Percentiles rank a stretch among this genome's conserved stretches.
Conservation (phyloP, 2,329 filamentous ascomycete genomes). For the Leptographium procerum region DNA sequence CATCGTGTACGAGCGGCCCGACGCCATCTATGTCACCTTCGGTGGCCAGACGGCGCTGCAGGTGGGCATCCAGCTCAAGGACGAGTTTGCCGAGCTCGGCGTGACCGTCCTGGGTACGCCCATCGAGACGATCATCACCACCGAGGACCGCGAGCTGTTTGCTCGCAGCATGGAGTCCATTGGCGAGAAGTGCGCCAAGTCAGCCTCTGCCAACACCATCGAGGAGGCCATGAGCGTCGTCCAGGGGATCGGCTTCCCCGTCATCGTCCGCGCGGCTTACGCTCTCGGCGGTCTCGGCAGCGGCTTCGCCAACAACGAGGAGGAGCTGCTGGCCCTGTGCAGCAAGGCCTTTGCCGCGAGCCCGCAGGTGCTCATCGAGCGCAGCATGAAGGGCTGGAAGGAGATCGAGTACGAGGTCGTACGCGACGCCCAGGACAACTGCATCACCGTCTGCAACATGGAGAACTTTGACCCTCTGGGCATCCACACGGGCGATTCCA, state of each 20-base stretch:
- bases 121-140: conserved; percentile 97
- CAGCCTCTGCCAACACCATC: conserved; percentile 77
- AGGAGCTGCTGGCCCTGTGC: conserved; percentile 76
- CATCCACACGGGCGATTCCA: conserved; percentile 96
- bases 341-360: conserved; percentile 90
- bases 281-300: conserved; percentile 89
- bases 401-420: conserved; percentile 99
- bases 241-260: conserved; percentile 85
- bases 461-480: conserved; percentile 98
- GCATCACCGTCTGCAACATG: conserved; percentile 99
- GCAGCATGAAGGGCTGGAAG: conserved; percentile 99
- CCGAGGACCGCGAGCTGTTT: conserved; percentile 94
- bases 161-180: conserved; percentile 98
- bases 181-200: conserved; percentile 95
- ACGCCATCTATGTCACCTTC: conserved; percentile 96
- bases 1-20: conserved; percentile 85
- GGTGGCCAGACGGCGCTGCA: conserved; percentile 95
- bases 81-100: conserved; percentile 86
- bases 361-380: conserved; percentile 91
- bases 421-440: conserved; percentile 90
- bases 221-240: conserved; percentile 85
- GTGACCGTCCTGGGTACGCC: conserved; percentile 93
- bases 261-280: conserved; percentile 94
- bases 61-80: conserved; percentile 93
- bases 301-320: conserved; percentile 84